Evolutionary conservation across 495 filamentous ascomycete species (phyloP), one percentile per base, ranked within the genome.

Genomic region (Aspergillus conjunctus): DNA sequence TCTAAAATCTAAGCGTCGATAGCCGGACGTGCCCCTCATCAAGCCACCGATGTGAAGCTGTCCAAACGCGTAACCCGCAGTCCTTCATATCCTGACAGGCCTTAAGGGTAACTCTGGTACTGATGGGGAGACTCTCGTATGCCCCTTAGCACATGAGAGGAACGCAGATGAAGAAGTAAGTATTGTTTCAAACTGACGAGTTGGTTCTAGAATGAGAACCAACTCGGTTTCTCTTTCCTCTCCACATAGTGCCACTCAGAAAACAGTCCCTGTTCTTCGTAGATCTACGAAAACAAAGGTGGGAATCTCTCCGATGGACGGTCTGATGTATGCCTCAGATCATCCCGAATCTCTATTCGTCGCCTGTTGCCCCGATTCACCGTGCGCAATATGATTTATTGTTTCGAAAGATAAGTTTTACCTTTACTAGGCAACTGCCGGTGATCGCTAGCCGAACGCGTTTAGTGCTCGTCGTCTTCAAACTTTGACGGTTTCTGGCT

Each of bases 1-100:
- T 49, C 58, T 61, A 54, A 50, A 15, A 10, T 20, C n/a, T 37
- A 52, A 45, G 30, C 22, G 49, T 15, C 33, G 31, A 59, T 30
- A 20, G 8, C 56, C 34, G 20, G 44, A 48, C 21, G 17, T 26
- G 45, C 32, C 46, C 34, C 48, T 41, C 3, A 51, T 10, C 32
- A 33, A 32, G 3, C 44, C 32, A 33, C 41, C 26, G 52, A 26
- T 59, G 26, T 2, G 18, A 18, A 48, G 44, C 18, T 22, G 6
- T 48, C 20, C 17, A 10, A 20, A 7, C n/a, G n/a, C 20, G n/a
- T 20, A 18, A 18, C 17, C n/a, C 44, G n/a, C 18, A 18, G 18
- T 18, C 8, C 18, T 22, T 48, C 17, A 14, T 5, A 43, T 48
- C 21, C n/a, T 21, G 10, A 43, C 17, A 17, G 44, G 44, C 20